phyloP scores from a whole-genome alignment of 2,329 filamentous ascomycete genomes.

The Amauroascus niger region DNA sequence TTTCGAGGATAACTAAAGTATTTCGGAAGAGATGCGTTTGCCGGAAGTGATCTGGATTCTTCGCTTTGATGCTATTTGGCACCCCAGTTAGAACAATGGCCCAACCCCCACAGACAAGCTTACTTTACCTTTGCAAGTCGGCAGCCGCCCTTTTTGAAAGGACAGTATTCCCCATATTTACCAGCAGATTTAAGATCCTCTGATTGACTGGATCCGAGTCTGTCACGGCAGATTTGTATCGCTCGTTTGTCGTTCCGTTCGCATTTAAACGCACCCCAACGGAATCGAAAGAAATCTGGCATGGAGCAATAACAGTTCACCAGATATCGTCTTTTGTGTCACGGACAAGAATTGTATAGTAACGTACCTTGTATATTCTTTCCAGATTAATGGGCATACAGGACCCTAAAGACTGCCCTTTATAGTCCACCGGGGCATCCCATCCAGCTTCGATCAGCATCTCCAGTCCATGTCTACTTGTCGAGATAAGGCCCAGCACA shows the following conservation, averaged over 20 bases:
- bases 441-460: slow-evolving; percentile 83
- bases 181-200: slow-evolving; percentile 72
- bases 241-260: slow-evolving; percentile 34
- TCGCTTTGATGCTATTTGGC: slow-evolving; percentile 55
- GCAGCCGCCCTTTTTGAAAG: slow-evolving; percentile 76
- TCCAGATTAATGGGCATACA: slow-evolving; percentile 73
- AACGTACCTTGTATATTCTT: slow-evolving; percentile 63
- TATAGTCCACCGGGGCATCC: slow-evolving; percentile 78
- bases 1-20: slow-evolving; percentile 74
- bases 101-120: slow-evolving; percentile 1
- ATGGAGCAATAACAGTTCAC: not conserved
- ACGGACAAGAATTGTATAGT: too few relatives aligned
- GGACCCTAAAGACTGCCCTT: slow-evolving; percentile 75
- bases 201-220: slow-evolving; percentile 55
- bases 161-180: slow-evolving; percentile 87
- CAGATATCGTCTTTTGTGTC: too few relatives aligned
- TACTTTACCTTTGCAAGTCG: slow-evolving; percentile 56
- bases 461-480: slow-evolving; percentile 83
- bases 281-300: slow-evolving; percentile 29
- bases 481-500: slow-evolving; percentile 81
- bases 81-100: not conserved
- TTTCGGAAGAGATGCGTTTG: slow-evolving; percentile 72
- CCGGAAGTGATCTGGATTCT: slow-evolving; percentile 64
- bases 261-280: slow-evolving; percentile 36
- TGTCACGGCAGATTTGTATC: slow-evolving; percentile 49